Evolutionary conservation across 345 rosid species (phyloP), one percentile per base, ranked within the genome.

Genomic region (Populus davidiana): DNA sequence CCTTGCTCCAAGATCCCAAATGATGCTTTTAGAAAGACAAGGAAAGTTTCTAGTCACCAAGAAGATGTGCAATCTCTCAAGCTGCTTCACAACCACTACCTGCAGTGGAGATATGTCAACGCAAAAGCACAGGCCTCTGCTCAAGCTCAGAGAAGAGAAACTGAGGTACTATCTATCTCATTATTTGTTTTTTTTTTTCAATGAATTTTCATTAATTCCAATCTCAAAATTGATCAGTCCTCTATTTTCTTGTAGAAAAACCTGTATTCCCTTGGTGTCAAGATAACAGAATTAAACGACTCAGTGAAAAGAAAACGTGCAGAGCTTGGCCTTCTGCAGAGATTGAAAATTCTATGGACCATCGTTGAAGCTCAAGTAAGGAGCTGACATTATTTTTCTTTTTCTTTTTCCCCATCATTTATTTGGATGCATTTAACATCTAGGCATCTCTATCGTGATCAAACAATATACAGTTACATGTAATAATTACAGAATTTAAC

Each of bases 41-140:
- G 72, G 87, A 91, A 88, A 79, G 83, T 64, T 78, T 80, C 78
- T 6, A 67, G 78, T 14, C 96, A 87, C 59, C 93, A 89, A 77
- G 90, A 87, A 21, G 97, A 93, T 72, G 74, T 81, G 5, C 93
- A 93, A 20, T 80, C 89, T 68, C 81, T 95, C 49, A 91, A 80
- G 66, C 68, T 91, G 87, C 86, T 93, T n/a, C 88, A 93, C 68
- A 93, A 91, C 66, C 90, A 87, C n/a, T 82, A 87, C 76, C 81
- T 93, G 76, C 98, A 91, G 78, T 95, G 98, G 99, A 87, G 94
- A 80, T 91, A 82, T 62, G 93, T 90, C n/a, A 95, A 93, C 29
- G 95, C 96, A 2, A 93, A 91, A 79, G 90, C 92, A 27, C 90
- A 83, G 75, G 77, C 79, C 29, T 83, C 89, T n/a, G 70, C 79